These are phyloP conservation scores for Closterium sp. DNA, from an alignment of 139 green algal genomes.

Conservation along the genomic window DNA sequence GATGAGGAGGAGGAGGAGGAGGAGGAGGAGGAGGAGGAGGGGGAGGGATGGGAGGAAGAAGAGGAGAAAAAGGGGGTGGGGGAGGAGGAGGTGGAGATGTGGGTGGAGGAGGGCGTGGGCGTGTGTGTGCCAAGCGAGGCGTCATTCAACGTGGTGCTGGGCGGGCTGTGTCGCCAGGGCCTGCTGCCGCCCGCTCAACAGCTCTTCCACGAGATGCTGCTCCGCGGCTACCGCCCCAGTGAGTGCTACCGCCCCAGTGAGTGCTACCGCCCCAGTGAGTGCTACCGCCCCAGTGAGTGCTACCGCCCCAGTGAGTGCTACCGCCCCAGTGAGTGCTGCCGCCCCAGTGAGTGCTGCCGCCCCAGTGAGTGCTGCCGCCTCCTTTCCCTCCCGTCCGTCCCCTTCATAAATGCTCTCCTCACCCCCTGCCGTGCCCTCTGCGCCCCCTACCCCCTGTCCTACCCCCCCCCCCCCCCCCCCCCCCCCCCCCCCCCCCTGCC, in stretches of 20 bases:
- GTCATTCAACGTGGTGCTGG: slow-evolving; percentile 1
- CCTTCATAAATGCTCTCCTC: background rate
- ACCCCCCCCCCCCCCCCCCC: too few relatives aligned
- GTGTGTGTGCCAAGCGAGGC: background rate
- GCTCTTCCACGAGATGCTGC: background rate
- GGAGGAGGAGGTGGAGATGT: background rate
- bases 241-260: background rate
- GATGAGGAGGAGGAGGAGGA: background rate
- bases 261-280: background rate
- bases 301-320: background rate
- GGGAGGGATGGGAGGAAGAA: background rate
- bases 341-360: too few relatives aligned
- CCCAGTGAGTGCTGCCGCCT: too few relatives aligned
- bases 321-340: background rate
- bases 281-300: too few relatives aligned
- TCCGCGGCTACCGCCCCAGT: background rate
- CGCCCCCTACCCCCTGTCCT: too few relatives aligned
- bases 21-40: background rate
- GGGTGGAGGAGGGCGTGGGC: background rate
- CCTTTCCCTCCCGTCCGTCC: background rate
- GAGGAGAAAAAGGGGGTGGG: too few relatives aligned
- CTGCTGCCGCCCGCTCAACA: background rate
- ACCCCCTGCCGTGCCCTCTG: background rate
- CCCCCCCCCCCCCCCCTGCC: background rate
- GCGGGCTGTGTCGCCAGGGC: background rate